Percentiles rank a stretch among this genome's conserved stretches.
Evolutionary conservation across 192 early-diverging fungal species (phyloP).

Genomic region (Geosiphon pyriformis): DNA sequence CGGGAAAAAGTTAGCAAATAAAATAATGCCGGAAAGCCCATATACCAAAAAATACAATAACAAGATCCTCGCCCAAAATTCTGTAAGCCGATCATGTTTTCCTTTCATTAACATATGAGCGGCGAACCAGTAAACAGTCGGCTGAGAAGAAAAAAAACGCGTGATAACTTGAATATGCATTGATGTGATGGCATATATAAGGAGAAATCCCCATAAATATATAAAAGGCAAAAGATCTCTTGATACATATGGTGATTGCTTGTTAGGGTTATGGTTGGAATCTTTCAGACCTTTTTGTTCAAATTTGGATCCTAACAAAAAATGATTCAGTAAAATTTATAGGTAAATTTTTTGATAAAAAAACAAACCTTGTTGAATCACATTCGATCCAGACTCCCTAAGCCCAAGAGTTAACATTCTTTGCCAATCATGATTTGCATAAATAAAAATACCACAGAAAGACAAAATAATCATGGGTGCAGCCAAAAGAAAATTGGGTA

Average conservation of each 20-base stretch:
- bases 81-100: background rate
- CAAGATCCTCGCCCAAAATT: conserved; percentile 14
- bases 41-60: conserved; percentile 68
- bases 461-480: conserved; percentile 70
- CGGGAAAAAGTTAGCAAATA: conserved; percentile 87
- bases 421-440: conserved; percentile 42
- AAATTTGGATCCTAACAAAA: no score
- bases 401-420: conserved; percentile 59
- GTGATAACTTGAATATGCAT: conserved; percentile 93
- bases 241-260: conserved; percentile 6
- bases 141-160: conserved; percentile 76
- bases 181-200: conserved; percentile 54
- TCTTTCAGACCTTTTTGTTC: no score
- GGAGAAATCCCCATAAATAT: conserved; percentile 63
- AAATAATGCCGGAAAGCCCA: conserved; percentile 64
- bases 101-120: conserved; percentile 43
- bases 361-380: no score
- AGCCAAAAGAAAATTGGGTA: conserved; percentile 89
- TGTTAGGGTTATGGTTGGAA: no score
- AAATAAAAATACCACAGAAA: conserved; percentile 52
- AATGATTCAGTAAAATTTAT: no score
- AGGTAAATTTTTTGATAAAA: no score
- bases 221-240: conserved; percentile 42
- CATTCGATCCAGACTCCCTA: background rate
- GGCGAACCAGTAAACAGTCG: conserved; percentile 77